Conservation (phyloP, 2,329 filamentous ascomycete species). For the Pestalotiopsis sp. region DNA sequence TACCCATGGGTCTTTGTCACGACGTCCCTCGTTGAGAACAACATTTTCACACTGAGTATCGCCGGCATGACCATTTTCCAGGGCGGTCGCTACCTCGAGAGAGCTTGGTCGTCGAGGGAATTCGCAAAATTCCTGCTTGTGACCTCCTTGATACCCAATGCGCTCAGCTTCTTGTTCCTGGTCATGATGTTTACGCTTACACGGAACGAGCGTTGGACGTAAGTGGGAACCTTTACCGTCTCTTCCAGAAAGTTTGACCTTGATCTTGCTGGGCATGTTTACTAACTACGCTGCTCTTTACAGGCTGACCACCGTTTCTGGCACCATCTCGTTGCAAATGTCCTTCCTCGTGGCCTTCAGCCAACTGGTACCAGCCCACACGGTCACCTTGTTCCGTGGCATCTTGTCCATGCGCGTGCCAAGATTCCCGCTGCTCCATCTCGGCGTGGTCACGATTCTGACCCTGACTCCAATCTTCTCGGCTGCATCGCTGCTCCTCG, state of each 20-base stretch:
- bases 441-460: conserved; percentile 72
- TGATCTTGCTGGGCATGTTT: neutral
- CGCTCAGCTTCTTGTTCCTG: conserved; percentile 73
- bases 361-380: conserved; percentile 95
- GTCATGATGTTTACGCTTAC: conserved; percentile 74
- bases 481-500: conserved; percentile 79
- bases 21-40: conserved; percentile 88
- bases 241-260: neutral
- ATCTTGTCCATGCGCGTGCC: conserved; percentile 86
- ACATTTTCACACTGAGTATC: conserved; percentile 82
- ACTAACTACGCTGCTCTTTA: conserved; percentile 21
- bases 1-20: conserved; percentile 94
- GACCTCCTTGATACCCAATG: conserved; percentile 78
- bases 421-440: conserved; percentile 70
- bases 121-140: conserved; percentile 88
- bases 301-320: conserved; percentile 81
- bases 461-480: conserved; percentile 59
- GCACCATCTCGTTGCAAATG: conserved; percentile 86
- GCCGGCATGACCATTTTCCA: conserved; percentile 83
- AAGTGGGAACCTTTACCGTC: conserved; percentile 37
- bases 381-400: conserved; percentile 89
- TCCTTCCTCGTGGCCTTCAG: conserved; percentile 96
- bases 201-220: conserved; percentile 70
- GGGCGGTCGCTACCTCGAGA: conserved; percentile 91
- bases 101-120: conserved; percentile 91